Evolutionary conservation across 2,329 filamentous ascomycete species (phyloP).

Genomic region (Pseudogymnoascus sp.): DNA sequence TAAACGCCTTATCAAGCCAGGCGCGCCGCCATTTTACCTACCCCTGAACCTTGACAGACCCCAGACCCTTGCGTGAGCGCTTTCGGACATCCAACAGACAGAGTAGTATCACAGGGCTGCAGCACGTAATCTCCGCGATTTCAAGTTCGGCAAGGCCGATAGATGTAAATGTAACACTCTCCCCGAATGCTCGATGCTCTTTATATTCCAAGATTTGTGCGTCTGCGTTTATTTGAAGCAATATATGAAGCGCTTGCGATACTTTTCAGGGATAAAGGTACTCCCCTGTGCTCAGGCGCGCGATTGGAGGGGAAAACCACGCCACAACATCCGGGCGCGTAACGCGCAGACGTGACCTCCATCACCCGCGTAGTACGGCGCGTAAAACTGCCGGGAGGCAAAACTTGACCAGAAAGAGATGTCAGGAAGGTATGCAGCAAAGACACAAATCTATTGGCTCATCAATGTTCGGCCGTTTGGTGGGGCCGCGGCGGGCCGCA

Average conservation of each 20-base stretch:
- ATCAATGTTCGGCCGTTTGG: neutral
- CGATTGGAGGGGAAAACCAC: too few relatives aligned
- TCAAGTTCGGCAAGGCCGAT: neutral
- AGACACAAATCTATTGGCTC: too few relatives aligned
- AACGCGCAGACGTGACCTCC: too few relatives aligned
- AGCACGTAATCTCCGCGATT: neutral
- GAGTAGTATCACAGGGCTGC: neutral
- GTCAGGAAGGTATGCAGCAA: too few relatives aligned
- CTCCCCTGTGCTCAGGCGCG: neutral
- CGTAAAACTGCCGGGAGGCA: neutral
- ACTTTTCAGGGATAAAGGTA: neutral
- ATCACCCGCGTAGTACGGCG: neutral
- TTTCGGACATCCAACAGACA: neutral
- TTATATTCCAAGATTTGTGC: neutral
- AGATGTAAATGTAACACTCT: too few relatives aligned
- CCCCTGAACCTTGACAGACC: neutral
- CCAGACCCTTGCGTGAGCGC: neutral
- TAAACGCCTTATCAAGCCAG: neutral
- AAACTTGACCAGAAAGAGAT: neutral
- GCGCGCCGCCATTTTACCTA: neutral
- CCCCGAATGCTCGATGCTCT: neutral
- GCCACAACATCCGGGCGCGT: too few relatives aligned
- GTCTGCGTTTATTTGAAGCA: neutral
- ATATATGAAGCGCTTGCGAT: neutral
- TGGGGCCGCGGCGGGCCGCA: neutral